Evolutionary conservation across 2,329 filamentous ascomycete species (phyloP).

Genomic region (Pezicula neosporulosa): DNA sequence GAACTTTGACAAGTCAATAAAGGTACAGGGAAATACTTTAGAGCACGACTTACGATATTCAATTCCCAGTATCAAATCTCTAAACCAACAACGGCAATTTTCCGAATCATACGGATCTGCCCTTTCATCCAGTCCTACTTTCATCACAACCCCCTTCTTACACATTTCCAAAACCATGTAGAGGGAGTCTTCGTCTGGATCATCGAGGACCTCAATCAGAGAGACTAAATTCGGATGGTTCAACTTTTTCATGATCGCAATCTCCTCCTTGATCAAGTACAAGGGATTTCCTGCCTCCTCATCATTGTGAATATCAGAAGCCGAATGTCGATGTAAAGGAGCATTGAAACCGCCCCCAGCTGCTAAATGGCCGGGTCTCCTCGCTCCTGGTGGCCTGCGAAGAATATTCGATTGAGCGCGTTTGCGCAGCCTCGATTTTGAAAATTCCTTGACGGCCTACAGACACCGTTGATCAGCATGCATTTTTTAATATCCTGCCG

Average conservation of each 20-base stretch:
- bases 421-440: conserved; percentile 84
- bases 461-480: conserved; percentile 15
- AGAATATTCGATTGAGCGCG: conserved; percentile 88
- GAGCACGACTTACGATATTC: conserved; percentile 69
- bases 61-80: conserved; percentile 89
- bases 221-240: conserved; percentile 93
- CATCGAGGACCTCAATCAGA: conserved; percentile 90
- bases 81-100: conserved; percentile 85
- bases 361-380: conserved; percentile 44
- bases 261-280: conserved; percentile 89
- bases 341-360: conserved; percentile 39
- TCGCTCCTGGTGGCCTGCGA: conserved; percentile 53
- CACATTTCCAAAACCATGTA: conserved; percentile 99
- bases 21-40: not conserved
- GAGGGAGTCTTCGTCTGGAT: conserved; percentile 90
- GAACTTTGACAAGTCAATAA: conserved; percentile 52
- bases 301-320: conserved; percentile 45
- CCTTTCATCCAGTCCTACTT: conserved; percentile 80
- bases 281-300: conserved; percentile 68
- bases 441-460: conserved; percentile 96
- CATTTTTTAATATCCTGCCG: not conserved
- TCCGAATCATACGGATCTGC: conserved; percentile 82
- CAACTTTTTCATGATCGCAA: conserved; percentile 98
- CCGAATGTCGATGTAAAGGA: conserved; percentile 48
- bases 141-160: conserved; percentile 97